Evolutionary conservation across 139 green algal genomes (phyloP).

Genomic region (Spirogloea muscicola): DNA sequence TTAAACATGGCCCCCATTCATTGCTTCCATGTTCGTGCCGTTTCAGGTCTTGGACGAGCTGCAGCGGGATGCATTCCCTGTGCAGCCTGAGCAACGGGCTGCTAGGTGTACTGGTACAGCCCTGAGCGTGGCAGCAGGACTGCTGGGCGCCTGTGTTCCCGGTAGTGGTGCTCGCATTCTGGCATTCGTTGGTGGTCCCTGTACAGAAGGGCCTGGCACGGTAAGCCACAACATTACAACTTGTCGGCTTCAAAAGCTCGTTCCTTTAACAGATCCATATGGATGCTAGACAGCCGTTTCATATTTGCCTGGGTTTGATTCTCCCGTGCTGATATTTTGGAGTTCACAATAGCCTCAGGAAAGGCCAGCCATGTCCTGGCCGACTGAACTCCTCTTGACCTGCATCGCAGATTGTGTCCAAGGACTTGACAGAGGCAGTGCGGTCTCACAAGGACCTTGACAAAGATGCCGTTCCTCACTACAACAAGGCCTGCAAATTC

Average conservation of each 20-base stretch:
- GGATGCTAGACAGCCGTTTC: too few species aligned
- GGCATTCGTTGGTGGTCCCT: constrained; percentile 86
- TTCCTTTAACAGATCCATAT: too few species aligned
- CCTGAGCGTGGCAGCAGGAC: constrained; percentile 75
- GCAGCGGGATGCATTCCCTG: constrained; percentile 76
- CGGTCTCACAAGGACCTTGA: constrained; percentile 84
- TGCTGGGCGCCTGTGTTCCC: constrained; percentile 73
- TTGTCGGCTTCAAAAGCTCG: too few species aligned
- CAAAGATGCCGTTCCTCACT: constrained; percentile 84
- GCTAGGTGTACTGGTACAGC: constrained; percentile 86
- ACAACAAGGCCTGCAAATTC: constrained; percentile 82
- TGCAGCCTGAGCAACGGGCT: constrained; percentile 65
- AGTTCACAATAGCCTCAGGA: too few species aligned
- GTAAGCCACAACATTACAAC: too few species aligned
- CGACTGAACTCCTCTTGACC: too few species aligned
- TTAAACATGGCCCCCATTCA: too few species aligned
- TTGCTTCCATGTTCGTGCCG: too few species aligned
- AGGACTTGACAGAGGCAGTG: constrained; percentile 80
- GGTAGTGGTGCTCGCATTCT: constrained; percentile 75
- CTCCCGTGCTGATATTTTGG: too few species aligned
- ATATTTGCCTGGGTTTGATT: too few species aligned
- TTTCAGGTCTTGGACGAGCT: constrained; percentile 88
- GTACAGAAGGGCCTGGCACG: constrained; percentile 76
- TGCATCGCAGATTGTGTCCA: constrained; percentile 43
- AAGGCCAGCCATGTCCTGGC: too few species aligned